Base-by-base conservation (phyloP, 1,284 basidiomycete genomes). In the Sanguinoderma infundibulare region DNA sequence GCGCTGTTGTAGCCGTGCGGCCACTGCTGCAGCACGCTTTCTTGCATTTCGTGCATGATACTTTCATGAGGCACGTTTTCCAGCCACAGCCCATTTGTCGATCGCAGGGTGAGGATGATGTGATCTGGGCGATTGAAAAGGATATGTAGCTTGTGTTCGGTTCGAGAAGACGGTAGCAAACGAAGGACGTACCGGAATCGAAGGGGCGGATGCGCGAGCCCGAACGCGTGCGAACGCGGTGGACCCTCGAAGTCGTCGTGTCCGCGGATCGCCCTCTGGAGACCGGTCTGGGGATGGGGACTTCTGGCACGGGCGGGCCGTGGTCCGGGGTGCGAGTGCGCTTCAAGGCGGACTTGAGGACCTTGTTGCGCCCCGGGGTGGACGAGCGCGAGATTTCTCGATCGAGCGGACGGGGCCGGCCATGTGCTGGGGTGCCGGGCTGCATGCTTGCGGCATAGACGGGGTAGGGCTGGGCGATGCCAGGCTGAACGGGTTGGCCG, bases 261-360 rank as follows among this genome's bases (percentile, higher is more conserved):
- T 63, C 64, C 24, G 66, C 7, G 26, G 54, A 64, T 17, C 64
- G 55, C 12, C 65, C 64, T 35, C 73, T 55, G 2, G 68, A 66
- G n/a, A 72, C 53, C 17, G 55, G 59, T 1, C 63, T 61, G 10
- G 55, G 20, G 10, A 32, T 14, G 5, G 53, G 39, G 2, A 9
- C 28, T 24, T 40, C 53, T 17, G n/a, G 54, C 20, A 56, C 28
- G 12, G n/a, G 52, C 10, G 56, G 28, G 5, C 60, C 59, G 32
- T 60, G 65, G 26, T 67, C 65, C 20, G 64, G 69, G 15, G 68
- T 72, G 62, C 64, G 62, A 39, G 55, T 61, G 66, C 81, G 86
- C 73, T 86, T 90, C 72, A 91, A 72, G 0, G 86, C 87, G 32
- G 88, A 84, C 74, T 81, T 89, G 50, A 85, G 75, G 3, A 78